phyloP scores from a whole-genome alignment of 371 early-diverging fungal genomes.

The Entomophthora muscae region DNA sequence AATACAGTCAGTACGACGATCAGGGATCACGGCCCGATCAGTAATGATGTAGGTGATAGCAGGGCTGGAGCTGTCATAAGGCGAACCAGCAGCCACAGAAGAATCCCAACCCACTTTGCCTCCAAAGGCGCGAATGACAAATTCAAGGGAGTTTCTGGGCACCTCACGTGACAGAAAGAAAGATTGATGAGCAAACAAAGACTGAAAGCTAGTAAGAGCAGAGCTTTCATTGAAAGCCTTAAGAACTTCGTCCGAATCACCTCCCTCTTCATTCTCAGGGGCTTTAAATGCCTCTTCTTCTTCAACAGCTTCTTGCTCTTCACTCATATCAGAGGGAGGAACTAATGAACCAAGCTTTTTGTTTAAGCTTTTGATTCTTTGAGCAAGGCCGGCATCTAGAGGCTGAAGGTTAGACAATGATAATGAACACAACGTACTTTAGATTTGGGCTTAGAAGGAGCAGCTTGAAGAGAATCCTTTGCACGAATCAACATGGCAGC shows the following conservation, averaged over 20 bases:
- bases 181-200: slow-evolving; percentile 54
- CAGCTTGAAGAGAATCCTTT: slow-evolving; percentile 12
- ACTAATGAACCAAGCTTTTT: not conserved
- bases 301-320: slow-evolving; percentile 9
- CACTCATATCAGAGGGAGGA: not conserved
- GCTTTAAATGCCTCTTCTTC: not conserved
- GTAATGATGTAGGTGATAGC: slow-evolving; percentile 74
- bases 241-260: slow-evolving; percentile 22
- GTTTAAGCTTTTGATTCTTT: not conserved
- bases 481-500: slow-evolving; percentile 39
- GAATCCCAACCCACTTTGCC: slow-evolving; percentile 82
- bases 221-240: slow-evolving; percentile 25
- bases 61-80: slow-evolving; percentile 53
- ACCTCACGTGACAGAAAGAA: slow-evolving; percentile 90
- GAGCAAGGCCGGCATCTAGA: not conserved
- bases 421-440: not conserved
- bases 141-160: slow-evolving; percentile 79
- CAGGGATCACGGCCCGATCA: slow-evolving; percentile 61
- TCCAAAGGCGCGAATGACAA: slow-evolving; percentile 75
- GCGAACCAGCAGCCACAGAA: slow-evolving; percentile 60
- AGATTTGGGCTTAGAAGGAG: not conserved
- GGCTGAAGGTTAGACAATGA: not conserved
- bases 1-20: slow-evolving; percentile 43
- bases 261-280: slow-evolving; percentile 10
- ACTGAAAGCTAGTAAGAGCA: slow-evolving; percentile 27